Base-by-base conservation (phyloP, 1,284 basidiomycete genomes). In the Entoloma clypeatum region DNA sequence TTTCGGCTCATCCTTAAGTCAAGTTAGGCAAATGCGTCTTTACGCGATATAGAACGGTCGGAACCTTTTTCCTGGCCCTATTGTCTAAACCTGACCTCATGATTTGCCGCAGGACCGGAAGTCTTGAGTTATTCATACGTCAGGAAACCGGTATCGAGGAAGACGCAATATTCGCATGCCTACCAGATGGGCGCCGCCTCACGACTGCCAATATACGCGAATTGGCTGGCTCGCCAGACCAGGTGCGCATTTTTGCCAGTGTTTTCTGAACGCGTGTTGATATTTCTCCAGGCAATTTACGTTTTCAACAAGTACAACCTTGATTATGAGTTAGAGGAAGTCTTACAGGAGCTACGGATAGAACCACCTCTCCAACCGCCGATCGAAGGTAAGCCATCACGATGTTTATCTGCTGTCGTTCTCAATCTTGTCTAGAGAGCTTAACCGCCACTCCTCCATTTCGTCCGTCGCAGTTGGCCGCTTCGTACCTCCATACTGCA, bases 261-360 rank as follows among this genome's bases (percentile, higher is more conserved):
- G 40, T 39, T 40, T 43, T 19, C 23, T 26, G 11, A 19, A 44
- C 46, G 10, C 31, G 30, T 31, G 30, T 28, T 35, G 28, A 45
- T 49, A 23, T 18, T 36, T 24, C 21, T 32, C 39, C 44, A 54
- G 51, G 43, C 77, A 7, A 83, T 89, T 47, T 89, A 76, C 54
- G 81, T 88, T 3, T 89, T 86, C 64, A 89, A 88, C 63, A 86
- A 86, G 55, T 68, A 74, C 50, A 85, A 84, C 52, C 69, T 89
- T 27, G 83, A 86, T 46, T 67, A 77, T 34, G 79, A 82, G 39
- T 40, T 84, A 23, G 72, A 81, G 2, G 71, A 81, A 30, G 77
- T 85, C 18, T 60, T 87, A 5, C 66, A 60, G 13, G 70, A 75
- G 32, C 68, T 88, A 8, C 69, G 61, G n/a, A 63, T 76, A n/a